Base-by-base conservation (phyloP, 208 protist genomes). In the Acanthamoeba quina region DNA sequence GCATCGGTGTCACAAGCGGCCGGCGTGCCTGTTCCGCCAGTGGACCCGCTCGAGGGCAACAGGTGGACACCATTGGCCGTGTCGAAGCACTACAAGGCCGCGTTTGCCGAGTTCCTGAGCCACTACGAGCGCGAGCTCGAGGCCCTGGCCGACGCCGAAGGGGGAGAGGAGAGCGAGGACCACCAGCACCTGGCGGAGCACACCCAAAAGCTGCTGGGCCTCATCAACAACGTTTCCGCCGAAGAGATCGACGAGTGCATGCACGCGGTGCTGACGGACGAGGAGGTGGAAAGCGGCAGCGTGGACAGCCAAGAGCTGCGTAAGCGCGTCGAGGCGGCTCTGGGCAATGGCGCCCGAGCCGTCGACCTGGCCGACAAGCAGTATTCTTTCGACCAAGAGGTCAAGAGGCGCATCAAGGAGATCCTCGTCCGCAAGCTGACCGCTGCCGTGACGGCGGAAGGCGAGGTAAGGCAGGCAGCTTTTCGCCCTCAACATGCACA, bases 341-440 rank as follows among this genome's bases (percentile, higher is more conserved):
- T 72, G 29, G 6, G 29, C 64, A n/a, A 37, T 24, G 11, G 64
- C 64, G 37, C 24, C 64, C 24, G 64, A 15, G 26, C 64, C 26
- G 64, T 72, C 31, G 64, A 72, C 31, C 64, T 72, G 31, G 24
- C 64, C 9, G 64, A 21, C 11, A 21, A 72, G 64, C 24, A 37
- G 11, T 31, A n/a, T 1, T 5, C 0, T 5, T 72, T 72, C 31
- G 26, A 37, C 29, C 64, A 37, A 2, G 64, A 72, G 64, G 31
- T 72, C 64, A 72, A 72, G 64, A n/a, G 64, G 29, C 64, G 64
- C 64, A 72, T 72, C 64, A 72, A 72, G 64, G 64, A 72, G 3
- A 13, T 72, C 10, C 31, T 72, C 7, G 26, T 72, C 11, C 24
- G 64, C 64, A 72, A 72, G 64, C 64, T 72, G 3, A 37, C 64